Evolutionary conservation across 2,329 filamentous ascomycete species (phyloP), one percentile per base, ranked within the genome.

Genomic region (Rhynchosporium graminicola): DNA sequence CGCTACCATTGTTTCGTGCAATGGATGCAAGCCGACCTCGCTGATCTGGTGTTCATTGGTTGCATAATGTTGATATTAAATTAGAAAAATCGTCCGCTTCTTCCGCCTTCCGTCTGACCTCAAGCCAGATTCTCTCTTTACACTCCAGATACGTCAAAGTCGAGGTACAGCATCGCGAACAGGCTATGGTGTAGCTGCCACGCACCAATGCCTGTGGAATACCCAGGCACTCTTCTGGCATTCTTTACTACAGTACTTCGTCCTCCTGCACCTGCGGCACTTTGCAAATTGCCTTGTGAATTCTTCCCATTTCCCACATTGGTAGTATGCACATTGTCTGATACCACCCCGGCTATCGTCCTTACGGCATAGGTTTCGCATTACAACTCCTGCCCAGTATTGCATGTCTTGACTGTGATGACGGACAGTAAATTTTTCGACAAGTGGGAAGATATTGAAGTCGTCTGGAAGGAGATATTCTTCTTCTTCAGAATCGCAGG

Each of bases 241-340:
- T 77, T 99, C 95, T 78, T 99, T 99, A 84, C 93, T 97, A 87
- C 95, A 99, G 80, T 97, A 97, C 77, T 99, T 99, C 65, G 95
- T 99, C 68, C 95, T 87, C 70, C 95, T 87, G 79, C 95, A 99
- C 68, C 95, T 88, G 68, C 95, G 88, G 79, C 95, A 99, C 79
- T 99, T 99, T 70, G 95, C 95, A 76, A 99, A 99, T 75, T 99
- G 94, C 65, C 95, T 87, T 45, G 94, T 93, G 75, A 87, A 97
- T 77, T 97, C 91, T 76, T 99, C 95, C 95, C 95, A 99, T 75
- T 96, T 97, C 64, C 94, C 94, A 76, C 95, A 99, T 77, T 97
- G 88, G 79, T 96, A 99, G 79, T 97, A 97, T 59, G 95, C 95
- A 76, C 95, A 99, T 75, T 99, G 95, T 61, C 95, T 85, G 69